phyloP scores from a whole-genome alignment of 2,329 filamentous ascomycete species.

The Ceratocystis destructans region DNA sequence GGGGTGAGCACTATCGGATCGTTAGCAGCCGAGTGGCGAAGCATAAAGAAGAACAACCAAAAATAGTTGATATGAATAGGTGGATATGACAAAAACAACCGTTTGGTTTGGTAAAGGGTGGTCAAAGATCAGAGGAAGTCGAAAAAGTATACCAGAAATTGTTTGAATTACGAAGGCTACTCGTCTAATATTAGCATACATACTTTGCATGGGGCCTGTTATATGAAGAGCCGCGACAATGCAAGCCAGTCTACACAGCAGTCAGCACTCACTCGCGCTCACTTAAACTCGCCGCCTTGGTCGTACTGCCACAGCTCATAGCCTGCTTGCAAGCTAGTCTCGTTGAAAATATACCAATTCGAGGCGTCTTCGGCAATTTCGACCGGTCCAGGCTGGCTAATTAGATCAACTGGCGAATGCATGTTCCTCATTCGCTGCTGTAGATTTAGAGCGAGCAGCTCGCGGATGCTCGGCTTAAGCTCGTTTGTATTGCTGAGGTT shows the following conservation, averaged over 20 bases:
- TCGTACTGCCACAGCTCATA: constrained; percentile 20
- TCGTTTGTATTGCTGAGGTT: constrained; percentile 25
- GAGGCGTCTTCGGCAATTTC: constrained; percentile 19
- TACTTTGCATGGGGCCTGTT: too few relatives aligned
- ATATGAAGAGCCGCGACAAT: too few relatives aligned
- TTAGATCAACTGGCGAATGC: constrained; percentile 21
- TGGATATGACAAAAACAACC: background rate
- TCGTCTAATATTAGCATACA: background rate
- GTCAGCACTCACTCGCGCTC: too few relatives aligned
- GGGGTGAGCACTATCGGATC: constrained; percentile 15
- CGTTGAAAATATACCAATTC: constrained; percentile 24
- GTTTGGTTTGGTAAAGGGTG: background rate
- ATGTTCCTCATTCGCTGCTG: constrained; percentile 24
- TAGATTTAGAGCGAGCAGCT: constrained; percentile 22
- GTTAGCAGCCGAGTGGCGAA: constrained; percentile 11
- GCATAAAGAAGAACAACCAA: background rate
- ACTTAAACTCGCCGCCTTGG: background rate
- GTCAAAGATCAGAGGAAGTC: background rate
- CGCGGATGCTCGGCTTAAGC: constrained; percentile 22
- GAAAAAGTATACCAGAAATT: background rate
- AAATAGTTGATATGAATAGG: background rate
- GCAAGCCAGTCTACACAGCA: too few relatives aligned
- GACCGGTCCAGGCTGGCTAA: constrained; percentile 17
- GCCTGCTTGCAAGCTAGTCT: constrained; percentile 22
- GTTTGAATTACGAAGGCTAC: background rate